Evolutionary conservation across 2,329 filamentous ascomycete species (phyloP).

Genomic region (Fulvia fulva): DNA sequence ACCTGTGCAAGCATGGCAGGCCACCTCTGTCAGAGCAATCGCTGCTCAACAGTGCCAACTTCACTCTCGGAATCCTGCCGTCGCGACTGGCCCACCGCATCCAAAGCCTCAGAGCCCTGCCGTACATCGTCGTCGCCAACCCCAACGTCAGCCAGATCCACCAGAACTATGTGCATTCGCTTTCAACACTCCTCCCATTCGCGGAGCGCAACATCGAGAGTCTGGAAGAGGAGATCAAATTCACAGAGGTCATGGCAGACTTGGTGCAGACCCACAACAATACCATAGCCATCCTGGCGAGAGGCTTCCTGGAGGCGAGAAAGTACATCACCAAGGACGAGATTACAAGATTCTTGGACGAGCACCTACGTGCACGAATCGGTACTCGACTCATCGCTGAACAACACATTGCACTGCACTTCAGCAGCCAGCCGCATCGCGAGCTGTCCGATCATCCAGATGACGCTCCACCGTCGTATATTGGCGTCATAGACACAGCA

Average conservation of each 20-base stretch:
- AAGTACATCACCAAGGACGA: conserved; percentile 80
- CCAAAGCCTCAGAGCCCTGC: conserved; percentile 85
- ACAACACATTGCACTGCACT: conserved; percentile 90
- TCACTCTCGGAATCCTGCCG: conserved; percentile 87
- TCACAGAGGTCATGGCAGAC: conserved; percentile 89
- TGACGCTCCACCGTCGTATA: conserved; percentile 56
- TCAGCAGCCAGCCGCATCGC: conserved; percentile 67
- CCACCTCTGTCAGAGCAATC: conserved; percentile 77
- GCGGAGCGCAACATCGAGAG: conserved; percentile 67
- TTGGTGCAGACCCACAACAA: conserved; percentile 93
- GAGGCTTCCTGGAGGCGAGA: conserved; percentile 87
- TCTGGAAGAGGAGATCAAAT: conserved; percentile 81
- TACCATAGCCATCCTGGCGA: conserved; percentile 87
- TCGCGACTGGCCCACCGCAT: conserved; percentile 91
- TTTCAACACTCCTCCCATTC: conserved; percentile 86
- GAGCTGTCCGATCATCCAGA: conserved; percentile 45
- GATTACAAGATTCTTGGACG: conserved; percentile 88
- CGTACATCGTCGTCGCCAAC: conserved; percentile 98
- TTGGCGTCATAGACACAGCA: conserved; percentile 91
- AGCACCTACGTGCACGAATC: conserved; percentile 88
- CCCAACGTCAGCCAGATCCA: conserved; percentile 92
- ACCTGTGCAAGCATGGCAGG: conserved; percentile 83
- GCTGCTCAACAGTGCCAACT: conserved; percentile 87
- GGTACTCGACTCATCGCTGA: conserved; percentile 92
- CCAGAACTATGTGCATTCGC: conserved; percentile 89